Percentiles rank a stretch among this genome's conserved stretches.
Conservation (phyloP, 2,329 filamentous ascomycete species). For the Hymenoscyphus repandus region DNA sequence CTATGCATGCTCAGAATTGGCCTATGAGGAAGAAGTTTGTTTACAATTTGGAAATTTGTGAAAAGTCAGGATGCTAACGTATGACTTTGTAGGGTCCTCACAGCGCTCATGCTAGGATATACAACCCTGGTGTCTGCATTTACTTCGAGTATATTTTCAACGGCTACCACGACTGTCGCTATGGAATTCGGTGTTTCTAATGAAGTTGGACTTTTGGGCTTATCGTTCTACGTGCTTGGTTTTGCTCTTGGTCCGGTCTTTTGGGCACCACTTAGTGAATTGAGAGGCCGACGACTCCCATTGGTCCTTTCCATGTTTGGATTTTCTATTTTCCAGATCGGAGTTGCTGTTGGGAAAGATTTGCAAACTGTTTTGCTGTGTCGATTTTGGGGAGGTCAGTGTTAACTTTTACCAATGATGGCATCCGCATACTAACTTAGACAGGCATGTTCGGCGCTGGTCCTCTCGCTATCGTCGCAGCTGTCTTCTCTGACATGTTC, state of each 20-base stretch:
- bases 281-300: constrained; percentile 61
- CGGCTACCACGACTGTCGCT: constrained; percentile 55
- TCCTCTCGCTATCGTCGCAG: constrained; percentile 63
- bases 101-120: constrained; percentile 64
- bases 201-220: constrained; percentile 59
- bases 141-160: constrained; percentile 69
- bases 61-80: constrained; percentile 24
- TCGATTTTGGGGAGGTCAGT: constrained; percentile 67
- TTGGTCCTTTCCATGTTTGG: constrained; percentile 59
- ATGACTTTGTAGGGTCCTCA: constrained; percentile 44
- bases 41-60: constrained; percentile 6
- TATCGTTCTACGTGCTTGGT: constrained; percentile 66
- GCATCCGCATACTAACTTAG: constrained; percentile 1
- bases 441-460: constrained; percentile 59
- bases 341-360: constrained; percentile 59
- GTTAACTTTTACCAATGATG: not conserved
- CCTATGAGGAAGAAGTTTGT: constrained; percentile 68
- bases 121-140: constrained; percentile 69
- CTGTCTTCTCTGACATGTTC: constrained; percentile 69
- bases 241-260: constrained; percentile 68
- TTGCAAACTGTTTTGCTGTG: constrained; percentile 65
- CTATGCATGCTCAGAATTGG: constrained; percentile 86
- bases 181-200: constrained; percentile 52
- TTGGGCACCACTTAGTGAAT: constrained; percentile 69
- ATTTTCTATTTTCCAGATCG: constrained; percentile 65